Evolutionary conservation across 2,329 filamentous ascomycete species (phyloP), one percentile per base, ranked within the genome.

Genomic region (Sporothrix humicola): DNA sequence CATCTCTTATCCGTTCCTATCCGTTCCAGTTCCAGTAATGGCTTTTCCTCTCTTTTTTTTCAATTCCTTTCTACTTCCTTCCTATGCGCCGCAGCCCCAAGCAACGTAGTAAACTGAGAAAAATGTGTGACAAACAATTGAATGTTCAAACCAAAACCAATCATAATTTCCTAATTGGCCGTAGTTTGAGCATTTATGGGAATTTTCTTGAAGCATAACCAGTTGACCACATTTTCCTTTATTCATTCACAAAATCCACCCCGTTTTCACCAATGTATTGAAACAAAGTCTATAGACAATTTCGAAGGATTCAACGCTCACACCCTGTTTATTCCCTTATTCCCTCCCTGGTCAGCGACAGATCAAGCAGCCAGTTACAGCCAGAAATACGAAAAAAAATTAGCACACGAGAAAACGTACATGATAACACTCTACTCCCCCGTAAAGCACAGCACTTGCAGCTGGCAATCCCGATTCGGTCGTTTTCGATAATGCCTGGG

Each of bases 291-390:
- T 63, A 63, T 63, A 63, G 20, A 63, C 31, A 63, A 44, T 44
- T 20, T 63, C 17, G 59, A 63, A 63, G 59, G 59, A 63, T 63
- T 63, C 59, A 20, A 63, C 17, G 59, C 59, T 63, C 31, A 63
- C 59, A 37, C 59, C 31, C 31, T 17, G 58, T 42, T 31, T 42
- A 37, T 37, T 37, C 31, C 31, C 31, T 37, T 37, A 37, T 61
- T 42, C 26, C 26, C 26, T 42, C 58, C 58, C 54, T 3, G 13
- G 15, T 44, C 31, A 20, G 31, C 23, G 31, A 63, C 26, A 44
- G 17, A 10, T 8, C 58, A 44, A 44, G 37, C 31, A 9, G 44
- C 37, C 59, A 6, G 13, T 15, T 13, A 17, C 23, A 31, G 12
- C 10, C 4, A 58, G 31, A 31, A 54, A 20, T 15, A 58, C 9